A percentile compares a stretch with the other conserved stretches of the same genome.
phyloP scores from a whole-genome alignment of 2,329 filamentous ascomycete species.

The Cladophialophora bantiana region DNA sequence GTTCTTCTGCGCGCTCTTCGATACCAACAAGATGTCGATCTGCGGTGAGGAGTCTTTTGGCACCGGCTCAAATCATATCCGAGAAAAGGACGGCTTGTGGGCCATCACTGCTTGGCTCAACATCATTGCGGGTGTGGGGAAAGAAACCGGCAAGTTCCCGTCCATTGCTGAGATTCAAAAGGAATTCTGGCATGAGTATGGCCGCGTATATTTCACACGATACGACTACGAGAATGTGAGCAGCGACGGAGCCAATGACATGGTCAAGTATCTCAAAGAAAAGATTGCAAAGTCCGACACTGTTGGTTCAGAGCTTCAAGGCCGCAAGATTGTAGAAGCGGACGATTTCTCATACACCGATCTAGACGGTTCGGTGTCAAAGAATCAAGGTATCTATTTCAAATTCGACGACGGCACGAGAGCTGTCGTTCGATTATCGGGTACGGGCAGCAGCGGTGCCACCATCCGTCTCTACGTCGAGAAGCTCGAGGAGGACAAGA shows the following conservation, averaged over 20 bases:
- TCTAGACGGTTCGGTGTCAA: constrained; percentile 93
- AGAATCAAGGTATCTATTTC: constrained; percentile 94
- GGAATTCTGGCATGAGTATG: constrained; percentile 96
- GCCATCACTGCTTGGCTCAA: constrained; percentile 97
- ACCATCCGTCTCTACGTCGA: constrained; percentile 98
- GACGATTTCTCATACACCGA: constrained; percentile 99
- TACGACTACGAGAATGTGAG: constrained; percentile 98
- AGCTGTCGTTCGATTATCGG: constrained; percentile 92
- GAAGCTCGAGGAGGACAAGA: constrained; percentile 85
- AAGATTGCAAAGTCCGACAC: constrained; percentile 78
- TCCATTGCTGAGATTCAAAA: constrained; percentile 96
- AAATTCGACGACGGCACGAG: constrained; percentile 94
- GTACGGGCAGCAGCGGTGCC: constrained; percentile 91
- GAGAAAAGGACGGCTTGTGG: constrained; percentile 99
- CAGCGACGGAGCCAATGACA: constrained; percentile 86
- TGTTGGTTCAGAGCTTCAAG: constrained; percentile 80
- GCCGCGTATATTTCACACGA: constrained; percentile 97
- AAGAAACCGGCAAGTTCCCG: constrained; percentile 69
- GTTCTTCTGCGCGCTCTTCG: constrained; percentile 97
- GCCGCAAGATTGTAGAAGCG: constrained; percentile 84
- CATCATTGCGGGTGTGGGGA: constrained; percentile 92
- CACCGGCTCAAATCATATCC: constrained; percentile 97
- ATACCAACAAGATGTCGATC: constrained; percentile 94
- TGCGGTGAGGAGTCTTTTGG: constrained; percentile 99
- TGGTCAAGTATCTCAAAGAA: constrained; percentile 79